Conservation (phyloP, 768 basidiomycete species). For the Hydnomerulius pinastri region DNA sequence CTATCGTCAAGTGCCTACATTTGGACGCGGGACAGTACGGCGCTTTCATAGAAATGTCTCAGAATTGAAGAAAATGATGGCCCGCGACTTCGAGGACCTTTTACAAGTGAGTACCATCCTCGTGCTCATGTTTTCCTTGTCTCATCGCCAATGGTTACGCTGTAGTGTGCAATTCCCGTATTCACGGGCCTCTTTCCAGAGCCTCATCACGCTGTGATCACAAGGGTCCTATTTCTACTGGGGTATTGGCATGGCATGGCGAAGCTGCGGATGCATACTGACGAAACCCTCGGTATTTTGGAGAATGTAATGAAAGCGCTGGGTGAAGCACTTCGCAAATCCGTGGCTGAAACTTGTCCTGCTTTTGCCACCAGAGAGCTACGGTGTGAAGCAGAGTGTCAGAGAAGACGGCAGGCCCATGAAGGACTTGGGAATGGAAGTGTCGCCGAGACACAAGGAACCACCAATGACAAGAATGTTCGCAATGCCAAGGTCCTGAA, state of each 20-base stretch:
- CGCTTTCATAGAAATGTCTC: slow-evolving; percentile 21
- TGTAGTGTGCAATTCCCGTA: slow-evolving; percentile 11
- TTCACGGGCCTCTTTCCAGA: slow-evolving; percentile 11
- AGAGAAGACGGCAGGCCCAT: neutral
- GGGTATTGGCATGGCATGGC: slow-evolving; percentile 21
- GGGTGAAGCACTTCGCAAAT: slow-evolving; percentile 25
- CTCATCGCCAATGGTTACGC: no score
- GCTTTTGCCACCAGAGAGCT: slow-evolving; percentile 23
- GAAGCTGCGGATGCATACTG: slow-evolving; percentile 34
- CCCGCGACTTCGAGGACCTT: slow-evolving; percentile 38
- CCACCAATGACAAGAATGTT: neutral
- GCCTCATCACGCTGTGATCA: slow-evolving; percentile 5
- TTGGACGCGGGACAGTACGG: slow-evolving; percentile 25
- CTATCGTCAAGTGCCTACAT: slow-evolving; percentile 24
- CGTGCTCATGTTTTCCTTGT: no score
- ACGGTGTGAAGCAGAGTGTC: slow-evolving; percentile 1
- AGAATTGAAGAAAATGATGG: slow-evolving; percentile 20
- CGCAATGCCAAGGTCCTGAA: slow-evolving; percentile 21
- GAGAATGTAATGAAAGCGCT: slow-evolving; percentile 12
- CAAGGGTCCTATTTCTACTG: slow-evolving; percentile 16
- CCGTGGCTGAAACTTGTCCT: slow-evolving; percentile 19
- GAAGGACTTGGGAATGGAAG: neutral
- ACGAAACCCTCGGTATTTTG: slow-evolving; percentile 17
- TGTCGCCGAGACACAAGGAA: neutral
- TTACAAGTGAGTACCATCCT: no score